phyloP scores from a whole-genome alignment of 1,284 basidiomycete genomes.

The Rhizoctonia solani region DNA sequence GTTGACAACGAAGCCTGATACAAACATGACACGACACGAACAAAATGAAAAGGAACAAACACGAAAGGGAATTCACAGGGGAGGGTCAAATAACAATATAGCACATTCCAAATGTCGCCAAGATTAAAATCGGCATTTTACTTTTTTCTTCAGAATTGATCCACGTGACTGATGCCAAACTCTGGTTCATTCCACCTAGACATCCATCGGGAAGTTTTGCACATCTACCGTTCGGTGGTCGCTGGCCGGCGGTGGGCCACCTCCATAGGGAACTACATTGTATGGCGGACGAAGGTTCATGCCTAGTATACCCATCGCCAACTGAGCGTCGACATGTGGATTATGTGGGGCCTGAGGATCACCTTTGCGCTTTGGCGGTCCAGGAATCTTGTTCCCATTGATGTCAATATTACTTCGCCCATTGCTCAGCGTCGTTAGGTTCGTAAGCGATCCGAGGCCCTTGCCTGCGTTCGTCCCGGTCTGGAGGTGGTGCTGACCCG shows the following conservation, averaged over 20 bases:
- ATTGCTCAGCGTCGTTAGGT: constrained; percentile 29
- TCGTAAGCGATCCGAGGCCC: constrained; percentile 33
- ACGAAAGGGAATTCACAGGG: not conserved
- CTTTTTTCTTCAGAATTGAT: not conserved
- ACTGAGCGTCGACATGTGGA: constrained; percentile 22
- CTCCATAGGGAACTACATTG: not conserved
- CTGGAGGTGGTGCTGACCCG: constrained; percentile 65
- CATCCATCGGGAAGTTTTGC: constrained; percentile 33
- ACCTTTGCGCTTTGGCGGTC: constrained; percentile 30
- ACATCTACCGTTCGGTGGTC: constrained; percentile 28
- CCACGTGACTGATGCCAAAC: not conserved
- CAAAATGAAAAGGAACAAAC: not conserved
- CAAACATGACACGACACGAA: not conserved
- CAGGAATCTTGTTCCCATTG: constrained; percentile 33
- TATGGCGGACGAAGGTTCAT: constrained; percentile 23
- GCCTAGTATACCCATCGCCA: constrained; percentile 26
- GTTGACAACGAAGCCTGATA: no score
- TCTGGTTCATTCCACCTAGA: not conserved
- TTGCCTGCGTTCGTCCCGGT: constrained; percentile 29
- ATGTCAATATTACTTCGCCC: constrained; percentile 32
- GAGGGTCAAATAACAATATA: not conserved
- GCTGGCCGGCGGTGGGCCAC: not conserved
- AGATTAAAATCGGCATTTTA: not conserved
- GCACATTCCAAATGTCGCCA: not conserved
- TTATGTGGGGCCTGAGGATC: not conserved